A percentile compares a stretch with the other conserved stretches of the same genome.
Conservation (phyloP, 768 basidiomycete genomes). For the Naganishia friedmannii region DNA sequence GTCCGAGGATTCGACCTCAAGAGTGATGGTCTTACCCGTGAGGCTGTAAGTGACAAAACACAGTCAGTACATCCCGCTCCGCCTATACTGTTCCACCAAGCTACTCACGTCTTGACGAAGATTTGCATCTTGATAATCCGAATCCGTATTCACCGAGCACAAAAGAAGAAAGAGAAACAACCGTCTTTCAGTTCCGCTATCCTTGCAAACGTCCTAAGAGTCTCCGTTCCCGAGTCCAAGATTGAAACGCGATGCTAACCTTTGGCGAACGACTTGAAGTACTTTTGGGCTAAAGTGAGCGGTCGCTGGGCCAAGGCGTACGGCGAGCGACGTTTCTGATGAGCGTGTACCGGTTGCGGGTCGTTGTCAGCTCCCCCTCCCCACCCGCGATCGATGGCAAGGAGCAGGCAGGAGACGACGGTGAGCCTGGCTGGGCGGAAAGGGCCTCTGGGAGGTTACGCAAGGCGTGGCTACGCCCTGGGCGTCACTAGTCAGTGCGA, state of each 20-base stretch:
- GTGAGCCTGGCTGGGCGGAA: conserved; percentile 2
- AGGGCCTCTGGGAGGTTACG: background rate
- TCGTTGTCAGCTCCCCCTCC: conserved; percentile 12
- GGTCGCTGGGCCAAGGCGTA: conserved; percentile 2
- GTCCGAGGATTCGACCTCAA: conserved; percentile 57
- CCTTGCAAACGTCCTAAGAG: background rate
- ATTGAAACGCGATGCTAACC: conserved; percentile 9
- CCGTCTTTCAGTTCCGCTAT: conserved; percentile 21
- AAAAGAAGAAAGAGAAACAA: conserved; percentile 5
- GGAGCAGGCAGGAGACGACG: background rate
- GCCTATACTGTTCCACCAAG: background rate
- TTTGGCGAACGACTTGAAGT: conserved; percentile 24
- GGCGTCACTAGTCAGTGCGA: no score
- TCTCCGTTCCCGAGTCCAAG: background rate
- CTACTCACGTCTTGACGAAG: conserved; percentile 35
- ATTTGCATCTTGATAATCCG: conserved; percentile 30
- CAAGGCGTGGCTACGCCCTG: no score
- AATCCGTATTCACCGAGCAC: background rate
- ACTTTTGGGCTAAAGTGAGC: conserved; percentile 21
- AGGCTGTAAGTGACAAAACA: conserved; percentile 46
- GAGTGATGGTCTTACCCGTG: conserved; percentile 73
- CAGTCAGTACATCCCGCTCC: background rate
- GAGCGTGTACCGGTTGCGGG: conserved; percentile 9
- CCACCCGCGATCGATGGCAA: background rate
- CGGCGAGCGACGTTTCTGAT: background rate